A percentile compares a stretch with the other conserved stretches of the same genome.
Conservation (phyloP, 176 grass and related monocot species). For the Thinopyrum elongatum region DNA sequence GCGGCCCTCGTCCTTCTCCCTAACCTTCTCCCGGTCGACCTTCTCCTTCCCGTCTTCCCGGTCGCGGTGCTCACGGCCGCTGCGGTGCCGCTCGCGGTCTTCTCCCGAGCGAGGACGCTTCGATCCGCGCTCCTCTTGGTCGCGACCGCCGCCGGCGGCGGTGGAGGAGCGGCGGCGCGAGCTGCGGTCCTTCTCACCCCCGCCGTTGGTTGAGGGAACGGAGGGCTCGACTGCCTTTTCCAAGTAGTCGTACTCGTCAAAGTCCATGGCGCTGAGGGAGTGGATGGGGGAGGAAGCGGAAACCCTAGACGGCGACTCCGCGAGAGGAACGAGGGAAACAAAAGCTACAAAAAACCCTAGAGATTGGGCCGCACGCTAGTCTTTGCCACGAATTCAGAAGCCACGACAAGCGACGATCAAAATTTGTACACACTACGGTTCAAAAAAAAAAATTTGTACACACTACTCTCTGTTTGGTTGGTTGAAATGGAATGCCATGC, state of each 20-base stretch:
- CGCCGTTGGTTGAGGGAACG: constrained; percentile 41
- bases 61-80: constrained; percentile 54
- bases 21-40: constrained; percentile 33
- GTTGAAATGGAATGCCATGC: too few species aligned
- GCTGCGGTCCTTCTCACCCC: constrained; percentile 64
- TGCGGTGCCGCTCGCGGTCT: constrained; percentile 41
- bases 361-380: background rate
- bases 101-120: constrained; percentile 68
- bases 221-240: constrained; percentile 83
- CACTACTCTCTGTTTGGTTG: too few species aligned
- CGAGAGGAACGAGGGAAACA: background rate
- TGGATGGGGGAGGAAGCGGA: background rate
- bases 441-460: too few species aligned
- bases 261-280: constrained; percentile 58
- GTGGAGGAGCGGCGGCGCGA: constrained; percentile 43
- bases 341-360: constrained; percentile 37
- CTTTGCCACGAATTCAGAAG: background rate
- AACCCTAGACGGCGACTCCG: constrained; percentile 39
- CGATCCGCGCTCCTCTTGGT: constrained; percentile 51
- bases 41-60: constrained; percentile 56
- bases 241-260: constrained; percentile 97
- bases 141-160: constrained; percentile 34
- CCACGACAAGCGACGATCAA: background rate
- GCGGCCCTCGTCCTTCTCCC: constrained; percentile 40
- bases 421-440: too few species aligned